phyloP scores from a whole-genome alignment of 2,329 filamentous ascomycete species.

The Clarireedia sp. region DNA sequence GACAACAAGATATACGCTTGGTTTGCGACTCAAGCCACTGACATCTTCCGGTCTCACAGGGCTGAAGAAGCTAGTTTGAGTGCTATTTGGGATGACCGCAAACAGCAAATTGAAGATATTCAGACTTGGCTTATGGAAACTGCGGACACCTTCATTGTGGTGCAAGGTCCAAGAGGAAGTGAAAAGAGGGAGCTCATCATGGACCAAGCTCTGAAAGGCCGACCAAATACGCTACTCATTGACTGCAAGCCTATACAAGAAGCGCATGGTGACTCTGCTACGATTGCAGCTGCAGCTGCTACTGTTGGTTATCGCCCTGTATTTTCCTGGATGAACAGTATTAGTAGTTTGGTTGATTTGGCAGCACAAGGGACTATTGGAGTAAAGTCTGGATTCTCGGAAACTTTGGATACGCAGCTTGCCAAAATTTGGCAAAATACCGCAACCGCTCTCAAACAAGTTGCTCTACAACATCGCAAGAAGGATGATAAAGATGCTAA shows the following conservation, averaged over 20 bases:
- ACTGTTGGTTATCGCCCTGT: conserved; percentile 88
- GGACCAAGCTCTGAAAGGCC: conserved; percentile 70
- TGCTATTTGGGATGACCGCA: conserved; percentile 54
- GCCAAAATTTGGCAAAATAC: conserved; percentile 85
- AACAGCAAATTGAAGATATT: conserved; percentile 72
- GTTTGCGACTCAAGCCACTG: conserved; percentile 66
- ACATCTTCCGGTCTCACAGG: conserved; percentile 49
- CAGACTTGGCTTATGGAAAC: conserved; percentile 82
- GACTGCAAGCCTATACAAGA: conserved; percentile 94
- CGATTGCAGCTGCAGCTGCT: conserved; percentile 70
- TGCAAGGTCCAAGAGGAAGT: conserved; percentile 85
- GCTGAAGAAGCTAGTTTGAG: conserved; percentile 62
- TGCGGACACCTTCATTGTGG: conserved; percentile 83
- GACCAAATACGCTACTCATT: conserved; percentile 71
- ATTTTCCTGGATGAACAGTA: conserved; percentile 93
- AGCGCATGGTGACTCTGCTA: conserved; percentile 77
- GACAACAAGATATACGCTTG: conserved; percentile 70
- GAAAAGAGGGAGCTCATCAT: conserved; percentile 84
- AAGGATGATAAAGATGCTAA: conserved; percentile 67
- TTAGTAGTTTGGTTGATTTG: conserved; percentile 86
- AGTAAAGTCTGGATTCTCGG: conserved; percentile 88
- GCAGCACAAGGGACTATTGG: conserved; percentile 91
- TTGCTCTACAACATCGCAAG: conserved; percentile 61
- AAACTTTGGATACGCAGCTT: conserved; percentile 82
- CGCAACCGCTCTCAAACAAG: conserved; percentile 66